Evolutionary conservation across 805 yeast species (phyloP), one percentile per base, ranked within the genome.

Genomic region (Barnettozyma populi): DNA sequence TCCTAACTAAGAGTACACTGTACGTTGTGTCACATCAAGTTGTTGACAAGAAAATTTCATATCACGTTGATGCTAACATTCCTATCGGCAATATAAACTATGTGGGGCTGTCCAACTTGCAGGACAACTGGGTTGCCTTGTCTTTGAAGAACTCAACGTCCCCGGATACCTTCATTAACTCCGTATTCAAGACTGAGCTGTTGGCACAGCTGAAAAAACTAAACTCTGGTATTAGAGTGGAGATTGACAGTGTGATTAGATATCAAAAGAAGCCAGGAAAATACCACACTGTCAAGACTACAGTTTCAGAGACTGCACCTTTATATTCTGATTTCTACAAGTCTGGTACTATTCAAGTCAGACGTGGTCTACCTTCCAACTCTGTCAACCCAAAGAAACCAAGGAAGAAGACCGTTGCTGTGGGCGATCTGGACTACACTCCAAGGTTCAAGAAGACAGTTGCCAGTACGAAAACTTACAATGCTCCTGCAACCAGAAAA

Each of bases 261-360:
- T 94, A 94, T 67, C 87, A 84, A 68, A 94, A 92, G 75, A 94
- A 94, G 64, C 89, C 97, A 1, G 95, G 95, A 2, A 83, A 79
- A 64, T 60, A 73, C 23, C 94, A 90, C 51, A 64, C 76, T 8
- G 85, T 94, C 55, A 90, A 86, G 64, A 79, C 85, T 60, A 79
- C 75, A 44, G 64, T 75, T 36, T 84, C 84, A 41, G 74, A 72
- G 11, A 62, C 78, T n/a, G 83, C 85, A 25, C 95, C 95, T 10
- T 59, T 57, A 10, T 63, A 77, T 53, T 74, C 86, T 38, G 98
- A 94, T 64, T 50, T 69, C 10, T 94, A 94, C 72, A 94, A 94
- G 69, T 88, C 97, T 4, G 86, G 95, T 52, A 80, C 87, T 0
- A 90, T 94, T 23, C 81, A 79, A 36, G 96, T 89, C 16, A 79